Conservation (phyloP, 129 eudicot genomes). For the Erigeron canadensis region DNA sequence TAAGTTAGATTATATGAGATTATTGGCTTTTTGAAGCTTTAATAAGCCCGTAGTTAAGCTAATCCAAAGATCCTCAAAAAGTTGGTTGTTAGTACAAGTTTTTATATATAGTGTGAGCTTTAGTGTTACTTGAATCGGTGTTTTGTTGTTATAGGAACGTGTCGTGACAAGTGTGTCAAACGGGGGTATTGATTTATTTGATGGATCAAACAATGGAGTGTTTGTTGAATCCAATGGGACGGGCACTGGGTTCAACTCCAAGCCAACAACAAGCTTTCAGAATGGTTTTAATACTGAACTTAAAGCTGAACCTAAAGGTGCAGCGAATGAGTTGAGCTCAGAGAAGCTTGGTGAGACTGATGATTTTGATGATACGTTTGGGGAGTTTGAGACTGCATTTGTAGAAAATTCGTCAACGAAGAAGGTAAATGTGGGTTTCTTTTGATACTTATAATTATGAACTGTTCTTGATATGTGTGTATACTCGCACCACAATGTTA, state of each 20-base stretch:
- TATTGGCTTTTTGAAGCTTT: too few relatives aligned
- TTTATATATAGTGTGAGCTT: background rate
- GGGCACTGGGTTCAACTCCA: conserved; percentile 34
- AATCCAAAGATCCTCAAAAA: too few relatives aligned
- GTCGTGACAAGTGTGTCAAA: conserved; percentile 30
- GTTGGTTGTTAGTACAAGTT: background rate
- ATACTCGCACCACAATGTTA: background rate
- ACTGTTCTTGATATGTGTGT: conserved; percentile 4
- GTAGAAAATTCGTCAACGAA: conserved; percentile 31
- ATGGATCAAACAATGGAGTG: conserved; percentile 32
- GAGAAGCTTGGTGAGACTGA: conserved; percentile 32
- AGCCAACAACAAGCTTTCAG: conserved; percentile 25
- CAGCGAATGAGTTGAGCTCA: conserved; percentile 31
- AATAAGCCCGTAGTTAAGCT: too few relatives aligned
- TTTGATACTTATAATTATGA: background rate
- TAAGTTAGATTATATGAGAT: too few relatives aligned
- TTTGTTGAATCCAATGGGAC: conserved; percentile 30
- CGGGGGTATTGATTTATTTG: conserved; percentile 44
- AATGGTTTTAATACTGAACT: conserved; percentile 35
- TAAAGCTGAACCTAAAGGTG: conserved; percentile 20
- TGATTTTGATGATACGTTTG: conserved; percentile 67
- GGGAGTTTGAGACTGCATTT: conserved; percentile 67
- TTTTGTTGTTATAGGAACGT: conserved; percentile 28
- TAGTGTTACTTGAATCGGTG: conserved; percentile 3
- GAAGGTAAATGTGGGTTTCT: conserved; percentile 33